Conservation (phyloP, 2,329 filamentous ascomycete genomes). For the Sarocladium brachiariae region DNA sequence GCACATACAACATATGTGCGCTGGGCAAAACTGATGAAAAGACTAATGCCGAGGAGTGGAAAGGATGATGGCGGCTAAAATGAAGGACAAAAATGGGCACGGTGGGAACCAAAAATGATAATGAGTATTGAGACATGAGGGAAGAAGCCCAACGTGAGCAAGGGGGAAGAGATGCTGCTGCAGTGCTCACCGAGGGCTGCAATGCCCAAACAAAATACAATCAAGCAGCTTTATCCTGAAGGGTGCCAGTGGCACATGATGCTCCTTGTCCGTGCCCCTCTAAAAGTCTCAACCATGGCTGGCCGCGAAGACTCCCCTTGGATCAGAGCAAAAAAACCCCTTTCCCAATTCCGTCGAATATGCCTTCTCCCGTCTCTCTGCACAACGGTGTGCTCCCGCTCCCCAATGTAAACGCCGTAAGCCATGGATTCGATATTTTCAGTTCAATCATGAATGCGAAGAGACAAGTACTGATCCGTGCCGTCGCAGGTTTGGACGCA, state of each 20-base stretch:
- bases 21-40: too few relatives aligned
- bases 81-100: background rate
- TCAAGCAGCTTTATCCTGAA: background rate
- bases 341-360: background rate
- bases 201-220: background rate
- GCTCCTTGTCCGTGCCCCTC: background rate
- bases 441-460: conserved; percentile 7
- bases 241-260: background rate
- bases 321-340: background rate
- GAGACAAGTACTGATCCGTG: background rate
- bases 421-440: background rate
- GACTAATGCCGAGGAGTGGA: too few relatives aligned
- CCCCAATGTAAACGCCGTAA: conserved; percentile 7
- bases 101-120: background rate
- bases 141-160: background rate
- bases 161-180: background rate
- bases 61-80: background rate
- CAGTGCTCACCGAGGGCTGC: background rate
- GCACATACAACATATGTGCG: too few relatives aligned
- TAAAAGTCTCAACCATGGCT: background rate
- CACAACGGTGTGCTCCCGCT: background rate
- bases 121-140: background rate
- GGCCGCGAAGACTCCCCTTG: background rate
- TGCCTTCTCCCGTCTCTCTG: background rate
- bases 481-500: background rate